Evolutionary conservation across 805 yeast species (phyloP), one percentile per base, ranked within the genome.

Genomic region (Saturnispora quitensis): DNA sequence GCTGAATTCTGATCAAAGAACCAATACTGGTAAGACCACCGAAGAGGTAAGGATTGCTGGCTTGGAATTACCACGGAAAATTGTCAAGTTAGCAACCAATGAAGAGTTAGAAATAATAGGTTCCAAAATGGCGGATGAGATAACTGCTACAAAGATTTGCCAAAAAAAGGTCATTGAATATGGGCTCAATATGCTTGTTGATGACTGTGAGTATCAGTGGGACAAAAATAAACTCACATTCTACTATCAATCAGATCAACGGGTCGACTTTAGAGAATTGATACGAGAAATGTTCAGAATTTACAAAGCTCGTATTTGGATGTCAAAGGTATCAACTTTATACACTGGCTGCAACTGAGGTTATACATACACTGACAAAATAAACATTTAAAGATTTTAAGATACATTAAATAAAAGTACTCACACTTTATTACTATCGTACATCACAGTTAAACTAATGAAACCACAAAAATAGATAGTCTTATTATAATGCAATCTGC

Each of bases 171-270:
- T 81, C 40, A 73, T 76, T 54, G 77, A 77, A 27, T 73, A 71
- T 54, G 69, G 71, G 9, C 68, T 78, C 48, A 59, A 59, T 33
- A 78, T 86, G 90, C 71, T 68, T 51, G 76, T 86, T 49, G 74
- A 82, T 40, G 93, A 86, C 60, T 86, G 89, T 2, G 95, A 86
- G 68, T 86, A 85, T 67, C 95, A 86, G 67, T 86, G 87, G 82
- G 95, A 86, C 64, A 75, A 90, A 51, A 76, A 87, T 53, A 86
- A 86, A 68, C 76, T 86, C 61, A 86, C 89, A 13, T 85, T 86
- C 63, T 86, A 85, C 68, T 84, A 84, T 65, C 69, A 62, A 31
- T 79, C 83, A 50, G 71, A 72, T 48, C 77, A 78, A 56, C 72
- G 95, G 56, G 83, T 86, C 51, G 95, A 86, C 65, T 85, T 85